phyloP scores from a whole-genome alignment of 805 yeast genomes.

The Yarrowia divulgata region DNA sequence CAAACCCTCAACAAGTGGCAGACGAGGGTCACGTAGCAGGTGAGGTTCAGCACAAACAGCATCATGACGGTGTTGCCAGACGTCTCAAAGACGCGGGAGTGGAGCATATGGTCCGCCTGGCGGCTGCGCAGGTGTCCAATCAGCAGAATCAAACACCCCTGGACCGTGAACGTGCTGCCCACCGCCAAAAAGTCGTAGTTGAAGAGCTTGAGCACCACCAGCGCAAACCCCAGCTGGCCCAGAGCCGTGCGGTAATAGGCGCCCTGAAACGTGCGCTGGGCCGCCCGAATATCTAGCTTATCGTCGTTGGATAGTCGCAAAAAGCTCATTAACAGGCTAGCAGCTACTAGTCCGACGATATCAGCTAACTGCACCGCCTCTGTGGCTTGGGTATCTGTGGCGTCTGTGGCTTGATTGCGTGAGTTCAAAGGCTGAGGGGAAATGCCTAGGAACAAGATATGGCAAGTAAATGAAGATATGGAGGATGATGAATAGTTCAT shows the following conservation, averaged over 20 bases:
- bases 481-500: too few relatives aligned
- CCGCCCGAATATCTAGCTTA: constrained; percentile 30
- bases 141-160: constrained; percentile 54
- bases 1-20: constrained; percentile 9
- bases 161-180: constrained; percentile 69
- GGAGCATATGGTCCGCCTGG: neutral
- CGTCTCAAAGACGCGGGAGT: constrained; percentile 12
- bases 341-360: too few relatives aligned
- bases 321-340: constrained; percentile 1
- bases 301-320: constrained; percentile 13
- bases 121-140: constrained; percentile 9
- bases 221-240: constrained; percentile 70
- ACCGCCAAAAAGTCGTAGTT: constrained; percentile 67
- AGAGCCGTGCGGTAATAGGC: constrained; percentile 79
- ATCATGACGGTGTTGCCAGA: constrained; percentile 13
- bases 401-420: constrained; percentile 37
- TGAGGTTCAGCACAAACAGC: constrained; percentile 10
- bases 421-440: neutral
- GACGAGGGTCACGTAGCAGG: constrained; percentile 5
- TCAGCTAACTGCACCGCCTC: constrained; percentile 11
- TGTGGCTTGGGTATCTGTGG: neutral
- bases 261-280: constrained; percentile 82
- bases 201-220: constrained; percentile 70
- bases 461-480: too few relatives aligned
- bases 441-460: too few relatives aligned